A percentile compares a stretch with the other conserved stretches of the same genome.
phyloP scores from a whole-genome alignment of 1,139 yeast species.

The Zygoascus sp. region DNA sequence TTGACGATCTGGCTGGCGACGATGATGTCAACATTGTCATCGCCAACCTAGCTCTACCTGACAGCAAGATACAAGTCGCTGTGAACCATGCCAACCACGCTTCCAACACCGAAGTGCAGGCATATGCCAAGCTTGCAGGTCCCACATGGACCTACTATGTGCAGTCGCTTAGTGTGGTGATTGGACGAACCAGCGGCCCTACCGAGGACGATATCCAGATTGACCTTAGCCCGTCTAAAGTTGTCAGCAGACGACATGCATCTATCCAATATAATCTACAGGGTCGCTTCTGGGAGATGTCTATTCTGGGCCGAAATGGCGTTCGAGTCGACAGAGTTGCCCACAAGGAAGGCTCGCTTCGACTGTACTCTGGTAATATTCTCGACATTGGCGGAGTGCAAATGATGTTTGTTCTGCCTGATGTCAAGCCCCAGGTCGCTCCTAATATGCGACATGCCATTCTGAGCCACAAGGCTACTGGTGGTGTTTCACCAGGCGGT shows the following conservation, averaged over 20 bases:
- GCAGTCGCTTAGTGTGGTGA: constrained; percentile 66
- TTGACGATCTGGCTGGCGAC: constrained; percentile 1
- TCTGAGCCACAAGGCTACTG: constrained; percentile 1
- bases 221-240: constrained; percentile 95
- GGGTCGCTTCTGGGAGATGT: constrained; percentile 78
- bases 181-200: constrained; percentile 76
- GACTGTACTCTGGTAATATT: constrained; percentile 75
- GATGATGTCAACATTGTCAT: constrained; percentile 44
- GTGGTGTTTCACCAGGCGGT: constrained; percentile 1
- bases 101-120: constrained; percentile 82
- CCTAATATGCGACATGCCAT: constrained; percentile 15
- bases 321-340: constrained; percentile 68
- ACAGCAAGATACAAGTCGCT: constrained; percentile 42
- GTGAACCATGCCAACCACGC: constrained; percentile 60
- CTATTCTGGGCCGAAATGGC: constrained; percentile 84
- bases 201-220: constrained; percentile 54
- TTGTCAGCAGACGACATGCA: constrained; percentile 89
- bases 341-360: constrained; percentile 49
- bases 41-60: constrained; percentile 43
- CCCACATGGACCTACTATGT: constrained; percentile 91
- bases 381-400: constrained; percentile 95
- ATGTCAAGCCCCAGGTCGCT: constrained; percentile 58
- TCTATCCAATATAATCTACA: constrained; percentile 70
- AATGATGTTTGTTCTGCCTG: constrained; percentile 97
- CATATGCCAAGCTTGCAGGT: constrained; percentile 96